Evolutionary conservation across 306 rosid genomes (phyloP), one percentile per base, ranked within the genome.

Genomic region (Quercus parvula): DNA sequence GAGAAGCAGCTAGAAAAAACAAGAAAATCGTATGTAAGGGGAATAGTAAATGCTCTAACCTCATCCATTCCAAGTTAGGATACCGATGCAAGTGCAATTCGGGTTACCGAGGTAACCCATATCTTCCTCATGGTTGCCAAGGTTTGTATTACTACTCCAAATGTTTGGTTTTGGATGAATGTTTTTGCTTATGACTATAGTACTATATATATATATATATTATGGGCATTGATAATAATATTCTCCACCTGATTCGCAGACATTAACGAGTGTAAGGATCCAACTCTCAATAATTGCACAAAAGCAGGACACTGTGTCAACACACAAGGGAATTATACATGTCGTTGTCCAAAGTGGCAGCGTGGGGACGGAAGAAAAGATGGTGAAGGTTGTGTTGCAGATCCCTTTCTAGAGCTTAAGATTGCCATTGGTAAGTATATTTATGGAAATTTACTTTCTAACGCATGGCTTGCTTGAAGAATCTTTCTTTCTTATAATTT

Each of bases 31-130:
- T 10, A 20, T 57, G 63, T 11, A 11, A 10, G 9, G 13, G 28
- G 14, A 57, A 57, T 10, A 57, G 13, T 22, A n/a, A 44, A 77
- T 77, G 78, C 31, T 6, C 1, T 19, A 22, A 71, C 44, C 28
- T 38, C 27, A 25, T 25, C 4, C 71, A 3, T 0, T 51, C 5
- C 35, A 49, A 8, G 38, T 70, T 35, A 28, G 87, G 82, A 5
- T 81, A 81, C 52, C 56, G 19, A 61, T 84, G 87, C 74, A n/a
- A 18, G 51, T 84, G 87, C 67, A 38, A 24, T 61, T 33, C 30
- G 2, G 86, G 86, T 4, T 83, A 58, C 35, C 14, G 56, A 9
- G 86, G 87, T 55, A 79, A 79, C 35, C 81, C 87, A 6, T 79
- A 79, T 73, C 75, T 61, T 12, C 71, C 56, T 5, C 14, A 71